phyloP scores from a whole-genome alignment of 352 stramenopile species.

The Halophytophthora batemanensis region DNA sequence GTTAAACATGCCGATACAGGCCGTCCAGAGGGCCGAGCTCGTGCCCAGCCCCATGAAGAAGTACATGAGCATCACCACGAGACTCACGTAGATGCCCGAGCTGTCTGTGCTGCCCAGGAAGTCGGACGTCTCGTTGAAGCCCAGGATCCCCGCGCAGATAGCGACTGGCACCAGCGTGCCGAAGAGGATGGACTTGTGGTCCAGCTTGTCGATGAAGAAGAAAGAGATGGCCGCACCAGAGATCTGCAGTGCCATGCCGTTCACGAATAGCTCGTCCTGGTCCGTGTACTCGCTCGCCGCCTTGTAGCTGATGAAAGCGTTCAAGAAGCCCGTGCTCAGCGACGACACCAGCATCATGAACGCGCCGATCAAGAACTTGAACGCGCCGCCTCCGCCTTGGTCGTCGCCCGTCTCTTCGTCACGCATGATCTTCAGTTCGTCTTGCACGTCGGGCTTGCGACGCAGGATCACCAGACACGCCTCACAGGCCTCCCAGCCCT shows the following conservation, averaged over 20 bases:
- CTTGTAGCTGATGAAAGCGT: conserved; percentile 53
- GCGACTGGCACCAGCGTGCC: conserved; percentile 60
- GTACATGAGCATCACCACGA: conserved; percentile 64
- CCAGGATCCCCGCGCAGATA: conserved; percentile 43
- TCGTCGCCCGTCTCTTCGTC: conserved; percentile 56
- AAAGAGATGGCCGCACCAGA: conserved; percentile 78
- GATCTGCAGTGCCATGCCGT: conserved; percentile 67
- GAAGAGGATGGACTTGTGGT: conserved; percentile 71
- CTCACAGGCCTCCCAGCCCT: conserved; percentile 73
- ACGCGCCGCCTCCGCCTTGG: conserved; percentile 20
- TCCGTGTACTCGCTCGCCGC: conserved; percentile 65
- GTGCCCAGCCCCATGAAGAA: conserved; percentile 77
- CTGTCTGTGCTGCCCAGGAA: conserved; percentile 49
- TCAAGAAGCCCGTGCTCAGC: conserved; percentile 52
- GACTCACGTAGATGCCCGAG: conserved; percentile 68
- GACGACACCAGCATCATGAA: conserved; percentile 72
- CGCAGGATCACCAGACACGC: conserved; percentile 65
- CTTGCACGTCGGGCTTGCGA: conserved; percentile 68
- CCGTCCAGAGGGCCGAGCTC: conserved; percentile 72
- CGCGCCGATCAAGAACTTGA: conserved; percentile 73
- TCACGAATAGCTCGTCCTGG: too few species aligned
- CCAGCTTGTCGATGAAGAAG: conserved; percentile 81
- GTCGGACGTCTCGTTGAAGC: conserved; percentile 45
- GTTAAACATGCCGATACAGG: conserved; percentile 65
- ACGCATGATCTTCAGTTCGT: conserved; percentile 73